These are phyloP conservation scores for Eucalyptus tenuipes DNA, from an alignment of 345 rosid genomes.

Conservation along the genomic window DNA sequence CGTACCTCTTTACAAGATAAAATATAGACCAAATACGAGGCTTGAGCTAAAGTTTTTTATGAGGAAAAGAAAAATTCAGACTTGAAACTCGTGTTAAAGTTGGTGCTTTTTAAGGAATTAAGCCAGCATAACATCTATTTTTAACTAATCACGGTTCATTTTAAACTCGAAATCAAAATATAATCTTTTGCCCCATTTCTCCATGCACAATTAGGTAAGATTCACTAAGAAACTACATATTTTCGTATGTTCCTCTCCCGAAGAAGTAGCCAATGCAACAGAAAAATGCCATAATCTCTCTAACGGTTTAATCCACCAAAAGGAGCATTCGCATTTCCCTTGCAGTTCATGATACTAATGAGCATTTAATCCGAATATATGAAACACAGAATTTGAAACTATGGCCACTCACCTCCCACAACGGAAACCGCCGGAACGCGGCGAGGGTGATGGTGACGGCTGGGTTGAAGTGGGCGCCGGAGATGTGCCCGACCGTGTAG, in stretches of 20 bases:
- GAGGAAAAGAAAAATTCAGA: background rate
- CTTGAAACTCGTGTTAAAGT: background rate
- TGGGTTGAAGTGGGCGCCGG: conserved; percentile 48
- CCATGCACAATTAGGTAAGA: background rate
- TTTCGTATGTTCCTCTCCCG: background rate
- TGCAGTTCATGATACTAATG: background rate
- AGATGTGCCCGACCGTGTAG: conserved; percentile 35
- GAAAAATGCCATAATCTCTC: background rate
- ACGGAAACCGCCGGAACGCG: conserved; percentile 7
- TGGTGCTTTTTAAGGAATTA: background rate
- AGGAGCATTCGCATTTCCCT: background rate
- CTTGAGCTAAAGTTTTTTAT: background rate
- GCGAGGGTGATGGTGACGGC: conserved; percentile 31
- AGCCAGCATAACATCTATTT: background rate
- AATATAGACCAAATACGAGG: background rate
- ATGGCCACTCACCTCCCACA: background rate
- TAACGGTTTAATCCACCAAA: background rate
- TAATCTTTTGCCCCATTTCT: background rate
- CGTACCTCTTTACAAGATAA: background rate
- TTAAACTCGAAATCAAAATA: background rate
- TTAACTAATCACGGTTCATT: background rate
- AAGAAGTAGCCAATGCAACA: background rate
- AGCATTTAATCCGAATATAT: background rate
- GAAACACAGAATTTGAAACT: background rate
- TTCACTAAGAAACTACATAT: background rate